Base-by-base conservation (phyloP, 257 asterid species). In the Gardenia jasminoides region DNA sequence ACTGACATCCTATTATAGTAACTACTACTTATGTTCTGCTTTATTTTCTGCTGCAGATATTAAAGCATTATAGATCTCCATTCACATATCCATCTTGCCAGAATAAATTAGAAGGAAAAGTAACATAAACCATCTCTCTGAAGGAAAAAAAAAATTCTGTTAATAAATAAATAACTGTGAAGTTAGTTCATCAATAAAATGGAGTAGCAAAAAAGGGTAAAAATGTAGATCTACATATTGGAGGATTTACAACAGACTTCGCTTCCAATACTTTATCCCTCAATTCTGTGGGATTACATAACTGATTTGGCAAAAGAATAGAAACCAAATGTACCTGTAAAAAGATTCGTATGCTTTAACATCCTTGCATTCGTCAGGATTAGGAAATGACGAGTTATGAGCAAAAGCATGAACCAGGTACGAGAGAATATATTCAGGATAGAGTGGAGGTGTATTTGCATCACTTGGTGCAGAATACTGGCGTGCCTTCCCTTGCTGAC, bases 331-430 rank as follows among this genome's bases (percentile, higher is more conserved):
- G 76, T 94, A 96, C 99, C 99, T 93, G 96, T 96, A 96, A 84
- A 87, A 80, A 80, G 89, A 87, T 86, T 93, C 98, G 85, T 81
- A 93, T 67, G 86, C 74, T 88, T 89, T 88, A 75, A 87, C 93
- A 81, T 96, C 97, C 80, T 84, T 93, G 92, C 93, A 89, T 71
- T 93, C 98, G 47, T 90, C 96, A 65, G 91, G 81, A 81, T 91
- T 88, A 50, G 98, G 99, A 84, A 94, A 96, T 39, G 88, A 86
- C 50, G 93, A 89, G 88, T 88, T 93, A 85, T 92, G 92, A 83
- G 97, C 98, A 84, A 96, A 91, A 70, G 95, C 91, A 88, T 96
- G 99, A 86, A 96, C 94, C 89, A 93, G 87, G 72, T 91, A 92
- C 76, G 97, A 92, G 44, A 96, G 92, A 80, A 93, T 82, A 83